A percentile compares a stretch with the other conserved stretches of the same genome.
Evolutionary conservation across 306 rosid species (phyloP).

Genomic region (Rubus parviflorus): DNA sequence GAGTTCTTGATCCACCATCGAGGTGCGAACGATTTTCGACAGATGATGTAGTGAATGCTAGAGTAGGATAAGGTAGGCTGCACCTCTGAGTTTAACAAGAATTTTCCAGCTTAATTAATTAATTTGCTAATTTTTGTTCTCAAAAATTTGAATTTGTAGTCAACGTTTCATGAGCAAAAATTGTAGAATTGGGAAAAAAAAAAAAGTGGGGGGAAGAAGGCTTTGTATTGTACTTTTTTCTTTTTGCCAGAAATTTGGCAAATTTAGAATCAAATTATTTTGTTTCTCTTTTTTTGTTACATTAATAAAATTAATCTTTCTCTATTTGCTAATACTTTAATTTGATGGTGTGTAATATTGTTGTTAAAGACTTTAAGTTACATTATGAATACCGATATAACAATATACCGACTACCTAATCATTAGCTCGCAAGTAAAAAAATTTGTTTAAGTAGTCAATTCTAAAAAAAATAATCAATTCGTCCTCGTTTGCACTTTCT

Average conservation of each 20-base stretch:
- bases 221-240: conserved; percentile 30
- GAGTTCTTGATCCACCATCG: conserved; percentile 58
- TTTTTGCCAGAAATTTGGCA: conserved; percentile 50
- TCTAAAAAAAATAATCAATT: too few relatives aligned
- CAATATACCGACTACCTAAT: not conserved
- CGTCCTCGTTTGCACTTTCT: not conserved
- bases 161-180: conserved; percentile 1
- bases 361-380: too few relatives aligned
- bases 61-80: conserved; percentile 45
- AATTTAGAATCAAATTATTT: conserved; percentile 32
- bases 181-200: conserved; percentile 27
- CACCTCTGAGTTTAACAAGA: conserved; percentile 26
- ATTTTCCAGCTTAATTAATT: not conserved
- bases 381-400: too few relatives aligned
- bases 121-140: conserved; percentile 35
- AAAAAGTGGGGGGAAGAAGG: conserved; percentile 26
- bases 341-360: too few relatives aligned
- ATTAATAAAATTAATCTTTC: conserved; percentile 4
- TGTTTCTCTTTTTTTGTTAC: conserved; percentile 4
- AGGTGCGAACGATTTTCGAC: conserved; percentile 62
- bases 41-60: conserved; percentile 54
- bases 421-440: not conserved
- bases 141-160: conserved; percentile 48
- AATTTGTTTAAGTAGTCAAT: not conserved
- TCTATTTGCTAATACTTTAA: not conserved